phyloP scores from a whole-genome alignment of 345 rosid genomes.

The Sapria himalayana region DNA sequence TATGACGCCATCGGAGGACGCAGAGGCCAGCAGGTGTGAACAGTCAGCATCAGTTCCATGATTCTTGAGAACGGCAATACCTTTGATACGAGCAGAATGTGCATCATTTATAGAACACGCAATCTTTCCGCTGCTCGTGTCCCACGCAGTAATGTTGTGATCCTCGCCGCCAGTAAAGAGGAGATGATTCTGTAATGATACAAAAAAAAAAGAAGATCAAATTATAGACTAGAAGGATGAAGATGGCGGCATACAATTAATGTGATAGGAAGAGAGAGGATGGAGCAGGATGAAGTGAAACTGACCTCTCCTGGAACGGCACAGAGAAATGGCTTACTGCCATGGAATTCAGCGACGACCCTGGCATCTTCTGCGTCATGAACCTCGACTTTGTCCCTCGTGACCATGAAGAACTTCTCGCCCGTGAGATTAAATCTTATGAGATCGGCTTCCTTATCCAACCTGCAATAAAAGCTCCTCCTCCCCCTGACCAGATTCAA shows the following conservation, averaged over 20 bases:
- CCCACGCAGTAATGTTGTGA: conserved; percentile 73
- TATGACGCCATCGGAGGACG: conserved; percentile 81
- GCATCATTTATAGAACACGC: conserved; percentile 63
- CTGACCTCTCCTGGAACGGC: conserved; percentile 68
- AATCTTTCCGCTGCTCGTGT: conserved; percentile 52
- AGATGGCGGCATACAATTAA: not conserved
- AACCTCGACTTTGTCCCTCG: conserved; percentile 36
- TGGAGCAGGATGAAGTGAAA: not conserved
- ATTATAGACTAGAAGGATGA: not conserved
- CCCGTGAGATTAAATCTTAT: conserved; percentile 40
- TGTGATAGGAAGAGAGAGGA: not conserved
- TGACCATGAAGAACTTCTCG: conserved; percentile 55
- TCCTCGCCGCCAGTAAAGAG: conserved; percentile 82
- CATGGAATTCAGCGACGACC: conserved; percentile 39
- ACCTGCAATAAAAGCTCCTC: conserved; percentile 52
- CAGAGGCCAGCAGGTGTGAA: conserved; percentile 58
- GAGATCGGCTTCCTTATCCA: conserved; percentile 50
- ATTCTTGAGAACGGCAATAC: conserved; percentile 42
- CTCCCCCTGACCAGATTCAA: conserved; percentile 75
- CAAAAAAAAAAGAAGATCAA: not conserved
- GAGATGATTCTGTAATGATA: conserved; percentile 34
- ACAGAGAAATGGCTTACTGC: conserved; percentile 47
- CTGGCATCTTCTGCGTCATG: conserved; percentile 80
- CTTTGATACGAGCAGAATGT: conserved; percentile 71
- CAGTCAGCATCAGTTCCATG: conserved; percentile 23